These are phyloP conservation scores for Russula emetica DNA, from an alignment of 768 basidiomycete species.

Conservation along the genomic window DNA sequence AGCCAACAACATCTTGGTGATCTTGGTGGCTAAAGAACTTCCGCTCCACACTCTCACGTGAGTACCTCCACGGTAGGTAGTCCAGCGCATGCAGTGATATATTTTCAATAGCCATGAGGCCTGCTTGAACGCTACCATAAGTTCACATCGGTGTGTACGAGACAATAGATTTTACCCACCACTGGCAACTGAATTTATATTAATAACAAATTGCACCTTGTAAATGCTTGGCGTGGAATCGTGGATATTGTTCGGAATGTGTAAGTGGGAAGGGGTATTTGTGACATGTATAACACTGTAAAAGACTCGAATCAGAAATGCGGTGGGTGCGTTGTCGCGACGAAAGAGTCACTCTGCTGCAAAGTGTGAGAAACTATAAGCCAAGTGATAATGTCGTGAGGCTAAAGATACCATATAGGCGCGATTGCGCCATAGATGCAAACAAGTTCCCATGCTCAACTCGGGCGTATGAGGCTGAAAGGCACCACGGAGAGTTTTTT, in stretches of 20 bases:
- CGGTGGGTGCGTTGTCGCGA: not conserved
- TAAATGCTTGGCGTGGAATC: not conserved
- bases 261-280: not conserved
- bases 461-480: not conserved
- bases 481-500: not conserved
- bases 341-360: not conserved
- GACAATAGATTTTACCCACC: not conserved
- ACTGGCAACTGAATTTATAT: not conserved
- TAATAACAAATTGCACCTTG: not conserved
- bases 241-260: not conserved
- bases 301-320: not conserved
- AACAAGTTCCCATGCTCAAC: slow-evolving; percentile 8
- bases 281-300: not conserved
- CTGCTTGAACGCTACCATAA: not conserved
- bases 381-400: not conserved
- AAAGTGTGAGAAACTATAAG: not conserved
- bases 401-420: not conserved
- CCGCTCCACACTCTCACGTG: not conserved
- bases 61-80: not conserved
- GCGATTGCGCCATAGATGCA: slow-evolving; percentile 8
- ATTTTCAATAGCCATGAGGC: not conserved
- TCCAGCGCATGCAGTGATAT: not conserved
- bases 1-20: too few relatives aligned
- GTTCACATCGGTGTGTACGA: not conserved
- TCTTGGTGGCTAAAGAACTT: not conserved